These are phyloP conservation scores for Crithidia expoeki DNA, from an alignment of 208 protist genomes.

Conservation along the genomic window DNA sequence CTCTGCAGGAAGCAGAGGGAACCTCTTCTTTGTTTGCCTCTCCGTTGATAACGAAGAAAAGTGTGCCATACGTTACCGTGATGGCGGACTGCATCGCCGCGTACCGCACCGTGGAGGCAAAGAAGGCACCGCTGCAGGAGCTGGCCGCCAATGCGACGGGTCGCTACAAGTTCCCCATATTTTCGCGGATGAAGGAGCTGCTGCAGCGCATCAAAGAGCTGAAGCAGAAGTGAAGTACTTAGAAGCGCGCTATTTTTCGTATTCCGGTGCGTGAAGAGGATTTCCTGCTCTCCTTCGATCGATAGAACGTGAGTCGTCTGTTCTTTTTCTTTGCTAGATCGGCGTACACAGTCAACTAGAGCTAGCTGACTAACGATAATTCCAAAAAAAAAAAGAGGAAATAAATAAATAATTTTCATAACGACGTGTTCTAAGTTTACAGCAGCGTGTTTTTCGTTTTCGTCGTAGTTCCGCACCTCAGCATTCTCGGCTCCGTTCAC, in stretches of 20 bases:
- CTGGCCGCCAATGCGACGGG: slow-evolving; percentile 84
- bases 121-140: slow-evolving; percentile 60
- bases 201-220: slow-evolving; percentile 82
- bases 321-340: background rate
- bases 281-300: background rate
- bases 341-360: background rate
- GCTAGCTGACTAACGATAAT: no score
- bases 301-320: background rate
- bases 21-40: background rate
- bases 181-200: slow-evolving; percentile 86
- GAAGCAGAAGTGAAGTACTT: slow-evolving; percentile 40
- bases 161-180: slow-evolving; percentile 86
- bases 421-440: no score
- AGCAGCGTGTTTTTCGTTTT: no score
- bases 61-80: slow-evolving; percentile 39
- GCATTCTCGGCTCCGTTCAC: no score
- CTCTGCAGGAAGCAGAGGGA: background rate
- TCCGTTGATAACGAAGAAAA: background rate
- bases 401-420: no score
- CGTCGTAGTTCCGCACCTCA: no score
- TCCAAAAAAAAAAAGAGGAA: no score
- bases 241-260: background rate
- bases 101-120: slow-evolving; percentile 67
- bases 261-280: background rate
- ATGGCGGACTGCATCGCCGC: slow-evolving; percentile 78